Conservation (phyloP, 768 basidiomycete genomes). For the Boletus reticulatus region DNA sequence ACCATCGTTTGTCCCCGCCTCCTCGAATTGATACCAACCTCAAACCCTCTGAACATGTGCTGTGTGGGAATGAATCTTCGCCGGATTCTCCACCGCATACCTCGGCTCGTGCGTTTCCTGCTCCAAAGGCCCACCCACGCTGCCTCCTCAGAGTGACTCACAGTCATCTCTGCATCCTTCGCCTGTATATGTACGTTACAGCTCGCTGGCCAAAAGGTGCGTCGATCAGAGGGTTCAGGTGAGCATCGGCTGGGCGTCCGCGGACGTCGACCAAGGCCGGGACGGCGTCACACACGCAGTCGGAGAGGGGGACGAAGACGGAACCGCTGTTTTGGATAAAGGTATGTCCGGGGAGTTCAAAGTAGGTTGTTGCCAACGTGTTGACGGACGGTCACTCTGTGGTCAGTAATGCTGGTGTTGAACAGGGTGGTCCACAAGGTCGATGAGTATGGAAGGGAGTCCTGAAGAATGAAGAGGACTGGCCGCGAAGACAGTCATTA, state of each 20-base stretch:
- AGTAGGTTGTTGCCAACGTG: conserved; percentile 72
- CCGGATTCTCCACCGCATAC: conserved; percentile 79
- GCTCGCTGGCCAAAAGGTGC: conserved; percentile 79
- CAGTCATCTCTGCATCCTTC: conserved; percentile 77
- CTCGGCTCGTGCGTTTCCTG: conserved; percentile 24
- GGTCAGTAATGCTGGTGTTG: conserved; percentile 81
- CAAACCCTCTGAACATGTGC: too few relatives aligned
- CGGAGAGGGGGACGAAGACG: conserved; percentile 81
- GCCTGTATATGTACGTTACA: conserved; percentile 96
- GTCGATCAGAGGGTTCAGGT: conserved; percentile 57
- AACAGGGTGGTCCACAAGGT: too few relatives aligned
- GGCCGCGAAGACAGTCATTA: too few relatives aligned
- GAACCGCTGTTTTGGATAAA: conserved; percentile 99
- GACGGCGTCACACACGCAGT: conserved; percentile 77
- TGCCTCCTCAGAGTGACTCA: conserved; percentile 41
- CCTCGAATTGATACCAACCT: too few relatives aligned
- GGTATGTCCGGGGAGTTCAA: conserved; percentile 82
- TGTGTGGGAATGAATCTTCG: too few relatives aligned
- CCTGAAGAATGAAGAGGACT: too few relatives aligned
- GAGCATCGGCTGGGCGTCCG: conserved; percentile 62
- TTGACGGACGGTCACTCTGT: conserved; percentile 78
- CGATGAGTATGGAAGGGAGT: too few relatives aligned
- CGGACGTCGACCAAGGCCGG: conserved; percentile 95
- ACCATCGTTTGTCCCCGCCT: too few relatives aligned
- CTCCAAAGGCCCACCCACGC: conserved; percentile 32